A percentile compares a stretch with the other conserved stretches of the same genome.
phyloP scores from a whole-genome alignment of 352 stramenopile species.

The Stephanocyclus meneghinianus region DNA sequence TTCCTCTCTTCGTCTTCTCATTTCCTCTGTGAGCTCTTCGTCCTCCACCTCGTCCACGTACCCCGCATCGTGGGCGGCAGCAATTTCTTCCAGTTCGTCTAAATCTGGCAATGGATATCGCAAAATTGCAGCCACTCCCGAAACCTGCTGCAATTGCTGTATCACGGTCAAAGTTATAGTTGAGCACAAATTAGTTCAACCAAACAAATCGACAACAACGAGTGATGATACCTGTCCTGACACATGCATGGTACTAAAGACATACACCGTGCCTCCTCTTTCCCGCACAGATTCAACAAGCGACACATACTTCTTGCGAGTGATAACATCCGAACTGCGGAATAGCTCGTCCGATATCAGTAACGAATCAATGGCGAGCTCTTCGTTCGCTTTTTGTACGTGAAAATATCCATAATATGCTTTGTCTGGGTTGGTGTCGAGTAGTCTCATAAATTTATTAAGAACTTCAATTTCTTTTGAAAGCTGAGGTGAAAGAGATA shows the following conservation, averaged over 20 bases:
- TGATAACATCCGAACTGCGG: constrained; percentile 87
- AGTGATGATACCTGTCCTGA: constrained; percentile 78
- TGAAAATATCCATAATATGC: constrained; percentile 95
- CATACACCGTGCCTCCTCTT: constrained; percentile 88
- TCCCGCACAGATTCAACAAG: constrained; percentile 91
- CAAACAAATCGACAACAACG: neutral
- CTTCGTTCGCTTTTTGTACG: constrained; percentile 88
- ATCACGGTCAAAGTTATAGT: neutral
- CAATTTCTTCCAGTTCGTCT: constrained; percentile 87
- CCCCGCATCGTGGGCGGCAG: constrained; percentile 34
- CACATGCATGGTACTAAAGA: constrained; percentile 94
- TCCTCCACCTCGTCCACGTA: constrained; percentile 30
- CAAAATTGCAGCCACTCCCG: constrained; percentile 92
- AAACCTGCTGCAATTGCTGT: constrained; percentile 92
- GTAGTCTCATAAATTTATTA: constrained; percentile 93
- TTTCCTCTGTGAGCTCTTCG: constrained; percentile 34
- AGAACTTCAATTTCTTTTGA: constrained; percentile 75
- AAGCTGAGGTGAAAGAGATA: constrained; percentile 23
- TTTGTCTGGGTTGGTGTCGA: constrained; percentile 92
- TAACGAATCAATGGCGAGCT: constrained; percentile 92
- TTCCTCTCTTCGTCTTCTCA: constrained; percentile 26
- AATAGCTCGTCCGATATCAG: constrained; percentile 95
- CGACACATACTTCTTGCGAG: constrained; percentile 90
- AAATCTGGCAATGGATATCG: constrained; percentile 95
- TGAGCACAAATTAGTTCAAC: neutral